These are phyloP conservation scores for Rachicladosporium sp. DNA, from an alignment of 2,329 filamentous ascomycete genomes.

Conservation along the genomic window DNA sequence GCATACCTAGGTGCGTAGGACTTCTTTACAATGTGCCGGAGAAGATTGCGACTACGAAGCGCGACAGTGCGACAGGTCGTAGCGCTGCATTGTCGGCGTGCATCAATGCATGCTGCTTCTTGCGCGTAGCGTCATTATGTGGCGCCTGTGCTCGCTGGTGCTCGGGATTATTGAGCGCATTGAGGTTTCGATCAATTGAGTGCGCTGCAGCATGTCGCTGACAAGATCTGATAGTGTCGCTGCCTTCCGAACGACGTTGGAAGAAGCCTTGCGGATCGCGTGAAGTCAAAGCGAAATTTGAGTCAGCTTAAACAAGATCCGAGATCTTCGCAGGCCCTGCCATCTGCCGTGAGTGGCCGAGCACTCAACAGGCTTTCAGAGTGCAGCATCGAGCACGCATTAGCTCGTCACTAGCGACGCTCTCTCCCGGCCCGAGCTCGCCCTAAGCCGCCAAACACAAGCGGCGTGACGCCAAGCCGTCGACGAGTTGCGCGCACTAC, in stretches of 20 bases:
- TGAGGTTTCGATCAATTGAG: background rate
- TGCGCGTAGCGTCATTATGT: slow-evolving; percentile 1
- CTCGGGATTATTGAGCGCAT: background rate
- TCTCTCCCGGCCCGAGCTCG: slow-evolving; percentile 3
- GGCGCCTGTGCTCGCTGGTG: background rate
- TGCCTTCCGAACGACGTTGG: background rate
- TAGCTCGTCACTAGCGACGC: slow-evolving; percentile 3
- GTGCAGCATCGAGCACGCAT: slow-evolving; percentile 3
- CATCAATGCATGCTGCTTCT: background rate
- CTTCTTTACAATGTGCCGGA: too few relatives aligned
- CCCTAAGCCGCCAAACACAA: slow-evolving; percentile 1
- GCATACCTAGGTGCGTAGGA: too few relatives aligned
- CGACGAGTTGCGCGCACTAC: background rate
- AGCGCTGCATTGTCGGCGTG: too few relatives aligned
- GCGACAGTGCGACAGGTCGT: too few relatives aligned
- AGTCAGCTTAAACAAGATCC: background rate
- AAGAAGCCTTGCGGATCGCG: slow-evolving; percentile 1
- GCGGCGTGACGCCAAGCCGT: slow-evolving; percentile 2
- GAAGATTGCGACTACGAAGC: too few relatives aligned
- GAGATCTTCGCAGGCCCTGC: background rate
- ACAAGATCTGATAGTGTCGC: background rate
- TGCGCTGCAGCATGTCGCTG: background rate
- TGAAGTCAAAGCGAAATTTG: slow-evolving; percentile 3
- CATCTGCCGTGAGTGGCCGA: background rate
- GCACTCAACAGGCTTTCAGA: background rate